Conservation (phyloP, 805 yeast genomes). For the Kluyveromyces aestuarii region DNA sequence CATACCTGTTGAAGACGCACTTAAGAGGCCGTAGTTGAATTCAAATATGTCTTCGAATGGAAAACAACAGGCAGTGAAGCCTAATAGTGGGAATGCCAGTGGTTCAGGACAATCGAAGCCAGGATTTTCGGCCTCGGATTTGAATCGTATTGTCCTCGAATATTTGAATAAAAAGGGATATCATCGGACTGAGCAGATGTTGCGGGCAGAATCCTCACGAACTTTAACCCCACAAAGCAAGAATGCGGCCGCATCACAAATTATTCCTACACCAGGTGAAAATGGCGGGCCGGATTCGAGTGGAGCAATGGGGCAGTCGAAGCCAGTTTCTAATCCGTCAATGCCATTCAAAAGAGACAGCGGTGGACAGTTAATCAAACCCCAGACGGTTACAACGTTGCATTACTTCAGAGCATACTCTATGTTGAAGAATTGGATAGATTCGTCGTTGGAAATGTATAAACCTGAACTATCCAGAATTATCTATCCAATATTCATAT, state of each 20-base stretch:
- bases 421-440: conserved; percentile 80
- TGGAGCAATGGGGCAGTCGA: conserved; percentile 19
- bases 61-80: conserved; percentile 1
- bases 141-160: conserved; percentile 86
- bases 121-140: conserved; percentile 66
- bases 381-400: conserved; percentile 34
- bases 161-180: conserved; percentile 91
- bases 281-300: conserved; percentile 21
- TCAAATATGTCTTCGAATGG: conserved; percentile 2
- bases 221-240: conserved; percentile 43
- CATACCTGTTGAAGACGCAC: not conserved
- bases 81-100: conserved; percentile 11
- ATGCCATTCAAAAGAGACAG: conserved; percentile 23
- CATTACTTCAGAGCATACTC: conserved; percentile 73
- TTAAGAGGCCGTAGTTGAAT: not conserved
- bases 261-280: conserved; percentile 17
- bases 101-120: conserved; percentile 12
- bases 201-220: conserved; percentile 75
- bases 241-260: conserved; percentile 35
- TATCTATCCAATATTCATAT: conserved; percentile 87
- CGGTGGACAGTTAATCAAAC: conserved; percentile 19
- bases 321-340: conserved; percentile 28
- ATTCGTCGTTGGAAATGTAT: conserved; percentile 82
- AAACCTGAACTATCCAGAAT: conserved; percentile 78
- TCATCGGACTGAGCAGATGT: conserved; percentile 87